Evolutionary conservation across 2,329 filamentous ascomycete species (phyloP).

Genomic region (Clathrospora elynae): DNA sequence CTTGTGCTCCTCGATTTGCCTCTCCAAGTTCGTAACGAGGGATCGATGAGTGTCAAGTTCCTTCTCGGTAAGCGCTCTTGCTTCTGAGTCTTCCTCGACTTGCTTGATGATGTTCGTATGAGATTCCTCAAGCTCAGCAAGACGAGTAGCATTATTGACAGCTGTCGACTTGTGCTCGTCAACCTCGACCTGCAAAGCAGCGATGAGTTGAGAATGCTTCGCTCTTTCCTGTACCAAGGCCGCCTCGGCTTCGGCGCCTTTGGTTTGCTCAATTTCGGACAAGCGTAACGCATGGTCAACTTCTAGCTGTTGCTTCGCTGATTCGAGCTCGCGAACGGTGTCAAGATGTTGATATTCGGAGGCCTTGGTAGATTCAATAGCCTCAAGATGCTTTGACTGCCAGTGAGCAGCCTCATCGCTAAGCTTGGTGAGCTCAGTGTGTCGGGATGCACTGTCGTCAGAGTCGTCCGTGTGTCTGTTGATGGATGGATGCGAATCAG

Average conservation of each 20-base stretch:
- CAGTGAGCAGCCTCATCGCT: conserved; percentile 74
- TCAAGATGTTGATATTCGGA: conserved; percentile 74
- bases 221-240: conserved; percentile 49
- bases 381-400: conserved; percentile 75
- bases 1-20: conserved; percentile 62
- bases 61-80: conserved; percentile 61
- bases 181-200: conserved; percentile 71
- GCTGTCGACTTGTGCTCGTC: conserved; percentile 80
- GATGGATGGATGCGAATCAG: conserved; percentile 10
- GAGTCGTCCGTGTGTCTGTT: conserved; percentile 16
- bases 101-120: conserved; percentile 70
- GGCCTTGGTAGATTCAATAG: conserved; percentile 70
- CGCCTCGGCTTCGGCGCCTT: conserved; percentile 33
- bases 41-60: conserved; percentile 58
- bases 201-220: conserved; percentile 59
- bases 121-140: conserved; percentile 74
- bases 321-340: conserved; percentile 76
- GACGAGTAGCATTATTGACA: conserved; percentile 68
- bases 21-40: conserved; percentile 61
- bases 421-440: conserved; percentile 67
- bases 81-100: conserved; percentile 68
- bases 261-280: conserved; percentile 38
- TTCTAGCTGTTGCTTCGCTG: conserved; percentile 54
- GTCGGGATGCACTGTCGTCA: conserved; percentile 49
- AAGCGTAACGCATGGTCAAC: conserved; percentile 38